Evolutionary conservation across 2,329 filamentous ascomycete species (phyloP), one percentile per base, ranked within the genome.

Genomic region (Fusarium denticulatum): DNA sequence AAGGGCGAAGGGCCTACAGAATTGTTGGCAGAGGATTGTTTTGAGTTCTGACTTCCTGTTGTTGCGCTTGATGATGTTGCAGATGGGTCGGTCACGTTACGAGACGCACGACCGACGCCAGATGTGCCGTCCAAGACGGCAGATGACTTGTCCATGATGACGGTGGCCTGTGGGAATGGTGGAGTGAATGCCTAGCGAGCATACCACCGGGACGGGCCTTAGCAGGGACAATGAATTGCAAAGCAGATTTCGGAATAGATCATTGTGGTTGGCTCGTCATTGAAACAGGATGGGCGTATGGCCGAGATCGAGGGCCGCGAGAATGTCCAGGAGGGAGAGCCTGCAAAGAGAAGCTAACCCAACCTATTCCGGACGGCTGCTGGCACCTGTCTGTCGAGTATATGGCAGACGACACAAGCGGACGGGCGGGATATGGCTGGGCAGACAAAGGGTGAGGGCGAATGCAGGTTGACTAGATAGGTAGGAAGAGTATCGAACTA

Each of bases 211-310:
- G 74, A 75, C 76, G 72, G 72, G 76, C 71, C 76, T 81, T 76
- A 74, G 74, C 77, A 77, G 69, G 75, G 76, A 76, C 73, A 74
- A 73, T 76, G 71, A 73, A 72, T 77, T 76, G 69, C 67, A 73
- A 76, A 74, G 75, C 58, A 71, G 71, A 67, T 76, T 70, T 75
- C 75, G 69, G 69, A 67, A 72, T 72, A 65, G 77, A 73, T 82
- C 82, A 83, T 83, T 59, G 79, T 82, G 78, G 79, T 79, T 79
- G 78, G 77, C 69, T 78, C 72, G 77, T 79, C 79, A 80, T 80
- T 68, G 76, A 78, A 68, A 75, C 72, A 74, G 61, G 70, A 65
- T 52, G 62, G 63, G 65, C 66, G 64, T 69, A 69, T 72, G 72
- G 72, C 67, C 73, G 52, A 64, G 34, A 71, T 64, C 69, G 69